phyloP scores from a whole-genome alignment of 108 stramenopile genomes.

The Mayamaea pseudoterrestris region DNA sequence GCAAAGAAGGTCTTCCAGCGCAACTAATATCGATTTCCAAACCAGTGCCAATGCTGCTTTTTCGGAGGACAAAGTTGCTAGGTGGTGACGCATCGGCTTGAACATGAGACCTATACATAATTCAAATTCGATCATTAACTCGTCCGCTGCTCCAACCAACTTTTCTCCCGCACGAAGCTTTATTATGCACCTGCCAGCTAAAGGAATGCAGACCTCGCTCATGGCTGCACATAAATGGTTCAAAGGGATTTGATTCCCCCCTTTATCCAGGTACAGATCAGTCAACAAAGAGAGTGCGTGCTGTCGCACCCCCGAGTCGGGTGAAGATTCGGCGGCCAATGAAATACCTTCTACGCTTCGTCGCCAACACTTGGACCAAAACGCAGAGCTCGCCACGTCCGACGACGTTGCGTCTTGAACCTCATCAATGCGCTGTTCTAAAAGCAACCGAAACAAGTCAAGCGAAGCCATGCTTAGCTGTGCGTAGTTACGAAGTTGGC shows the following conservation, averaged over 20 bases:
- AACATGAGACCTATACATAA: conserved; percentile 71
- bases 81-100: conserved; percentile 72
- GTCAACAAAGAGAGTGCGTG: conserved; percentile 74
- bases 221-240: conserved; percentile 35
- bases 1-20: conserved; percentile 46
- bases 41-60: conserved; percentile 25
- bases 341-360: conserved; percentile 51
- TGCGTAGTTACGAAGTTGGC: conserved; percentile 50
- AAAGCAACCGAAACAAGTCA: conserved; percentile 56
- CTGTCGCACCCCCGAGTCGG: conserved; percentile 62
- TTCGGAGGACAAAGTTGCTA: conserved; percentile 28
- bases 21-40: conserved; percentile 51
- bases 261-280: conserved; percentile 64
- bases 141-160: conserved; percentile 22
- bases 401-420: neutral
- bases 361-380: conserved; percentile 40
- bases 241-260: conserved; percentile 34
- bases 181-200: conserved; percentile 50
- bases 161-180: conserved; percentile 20
- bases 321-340: conserved; percentile 45
- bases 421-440: conserved; percentile 1
- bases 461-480: conserved; percentile 69
- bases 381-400: conserved; percentile 16
- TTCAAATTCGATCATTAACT: conserved; percentile 62
- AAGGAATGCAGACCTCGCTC: conserved; percentile 44